A percentile compares a stretch with the other conserved stretches of the same genome.
Conservation (phyloP, 176 grass and related monocot species). For the Oryza officinalis region DNA sequence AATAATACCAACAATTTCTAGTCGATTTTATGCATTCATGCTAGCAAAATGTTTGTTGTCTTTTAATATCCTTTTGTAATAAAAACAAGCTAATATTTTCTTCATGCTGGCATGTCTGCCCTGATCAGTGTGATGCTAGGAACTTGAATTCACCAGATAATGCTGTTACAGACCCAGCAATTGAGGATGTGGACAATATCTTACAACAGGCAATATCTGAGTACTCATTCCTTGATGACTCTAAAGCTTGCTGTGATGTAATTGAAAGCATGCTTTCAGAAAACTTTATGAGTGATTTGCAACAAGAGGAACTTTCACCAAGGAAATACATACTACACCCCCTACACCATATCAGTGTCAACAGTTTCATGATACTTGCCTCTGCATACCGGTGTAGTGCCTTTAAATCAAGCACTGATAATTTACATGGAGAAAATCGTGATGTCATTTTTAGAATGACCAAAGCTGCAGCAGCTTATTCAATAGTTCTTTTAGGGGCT, state of each 20-base stretch:
- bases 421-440: slow-evolving; percentile 26
- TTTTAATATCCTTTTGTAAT: not conserved
- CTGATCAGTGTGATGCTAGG: slow-evolving; percentile 54
- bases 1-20: not conserved
- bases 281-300: slow-evolving; percentile 34
- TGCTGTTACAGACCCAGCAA: slow-evolving; percentile 12
- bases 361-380: slow-evolving; percentile 66
- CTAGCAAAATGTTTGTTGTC: not conserved
- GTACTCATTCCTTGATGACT: slow-evolving; percentile 53
- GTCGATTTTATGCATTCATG: slow-evolving; percentile 17
- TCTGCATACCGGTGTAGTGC: slow-evolving; percentile 66
- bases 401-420: slow-evolving; percentile 28
- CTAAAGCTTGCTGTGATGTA: slow-evolving; percentile 71
- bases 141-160: slow-evolving; percentile 44
- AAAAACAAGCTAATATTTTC: not conserved
- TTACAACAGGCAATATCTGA: slow-evolving; percentile 68
- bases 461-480: slow-evolving; percentile 70
- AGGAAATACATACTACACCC: slow-evolving; percentile 59
- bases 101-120: slow-evolving; percentile 24
- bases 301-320: slow-evolving; percentile 32
- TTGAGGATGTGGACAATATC: slow-evolving; percentile 53
- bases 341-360: slow-evolving; percentile 68
- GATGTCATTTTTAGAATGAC: slow-evolving; percentile 45
- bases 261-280: slow-evolving; percentile 75
- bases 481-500: slow-evolving; percentile 61